Conservation (phyloP, 1,284 basidiomycete genomes). For the Malassezia brasiliensis region DNA sequence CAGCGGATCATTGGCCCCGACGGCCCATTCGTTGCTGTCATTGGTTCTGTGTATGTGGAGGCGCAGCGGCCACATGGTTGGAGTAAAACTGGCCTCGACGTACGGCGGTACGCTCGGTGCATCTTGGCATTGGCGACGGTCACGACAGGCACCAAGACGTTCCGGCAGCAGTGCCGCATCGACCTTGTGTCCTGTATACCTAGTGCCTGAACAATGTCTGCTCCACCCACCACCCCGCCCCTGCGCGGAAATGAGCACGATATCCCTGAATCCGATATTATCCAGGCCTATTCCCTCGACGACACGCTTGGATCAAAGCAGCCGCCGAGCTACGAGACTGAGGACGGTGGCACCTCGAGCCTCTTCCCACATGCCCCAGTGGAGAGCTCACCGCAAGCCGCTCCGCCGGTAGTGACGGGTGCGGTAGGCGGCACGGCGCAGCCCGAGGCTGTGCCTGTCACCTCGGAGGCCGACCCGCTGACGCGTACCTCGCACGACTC, state of each 20-base stretch:
- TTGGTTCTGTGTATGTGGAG: background rate
- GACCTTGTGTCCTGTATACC: too few relatives aligned
- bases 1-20: background rate
- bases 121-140: too few relatives aligned
- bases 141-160: too few relatives aligned
- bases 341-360: background rate
- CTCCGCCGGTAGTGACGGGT: background rate
- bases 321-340: background rate
- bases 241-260: too few relatives aligned
- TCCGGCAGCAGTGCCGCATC: too few relatives aligned
- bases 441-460: background rate
- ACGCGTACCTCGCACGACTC: background rate
- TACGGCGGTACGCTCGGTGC: too few relatives aligned
- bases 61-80: too few relatives aligned
- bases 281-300: constrained; percentile 2
- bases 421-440: background rate
- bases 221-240: too few relatives aligned
- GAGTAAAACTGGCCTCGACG: too few relatives aligned
- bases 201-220: too few relatives aligned
- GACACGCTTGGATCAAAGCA: background rate
- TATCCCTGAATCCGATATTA: background rate
- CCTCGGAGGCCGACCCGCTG: background rate
- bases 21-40: too few relatives aligned
- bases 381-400: background rate
- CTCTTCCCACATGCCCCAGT: background rate